Base-by-base conservation (phyloP, 2,329 filamentous ascomycete species). In the Diaporthe vaccinii region DNA sequence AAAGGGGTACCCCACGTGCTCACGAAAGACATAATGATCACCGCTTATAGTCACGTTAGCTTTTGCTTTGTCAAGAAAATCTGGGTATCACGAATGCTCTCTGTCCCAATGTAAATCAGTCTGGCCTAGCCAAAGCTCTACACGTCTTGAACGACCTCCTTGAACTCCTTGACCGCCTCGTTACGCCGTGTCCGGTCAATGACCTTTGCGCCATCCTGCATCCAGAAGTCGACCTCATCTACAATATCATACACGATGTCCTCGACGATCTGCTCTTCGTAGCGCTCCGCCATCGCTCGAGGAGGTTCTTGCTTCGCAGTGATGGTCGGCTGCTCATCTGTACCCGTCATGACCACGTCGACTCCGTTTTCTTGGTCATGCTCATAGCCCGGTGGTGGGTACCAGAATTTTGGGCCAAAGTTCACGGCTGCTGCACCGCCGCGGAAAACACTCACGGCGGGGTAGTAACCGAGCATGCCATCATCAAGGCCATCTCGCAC, bases 391-490 rank as follows among this genome's bases (percentile, higher is more conserved):
- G 91, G 89, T 0, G 96, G 96, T 22, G 95, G 95, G 81, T 88
- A 94, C 95, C 96, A 98, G 86, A 98, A 98, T 44, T 97, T 89
- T 0, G 95, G 95, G 1, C 97, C 96, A 82, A 99, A 98, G 84
- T 98, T 98, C 80, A 96, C 93, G 83, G 98, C 94, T 22, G 94
- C 96, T 2, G 96, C 94, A 34, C 96, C 97, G 71, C 96, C 96
- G 59, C 94, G 92, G 85, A 98, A 98, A 31, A 97, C 94, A 79
- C 95, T 97, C 28, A 99, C 92, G 31, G 96, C 95, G 1, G 97
- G 97, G 81, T 98, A 98, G 85, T 99, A 99, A 15, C 97, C 97
- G 2, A 98, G 90, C 89, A 97, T 94, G 49, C 96, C 97, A 81
- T 99, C 97, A 81, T 99, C 97, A 77, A 98, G 91, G 39, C 95